Base-by-base conservation (phyloP, 805 yeast genomes). In the Wickerhamiella galacta region DNA sequence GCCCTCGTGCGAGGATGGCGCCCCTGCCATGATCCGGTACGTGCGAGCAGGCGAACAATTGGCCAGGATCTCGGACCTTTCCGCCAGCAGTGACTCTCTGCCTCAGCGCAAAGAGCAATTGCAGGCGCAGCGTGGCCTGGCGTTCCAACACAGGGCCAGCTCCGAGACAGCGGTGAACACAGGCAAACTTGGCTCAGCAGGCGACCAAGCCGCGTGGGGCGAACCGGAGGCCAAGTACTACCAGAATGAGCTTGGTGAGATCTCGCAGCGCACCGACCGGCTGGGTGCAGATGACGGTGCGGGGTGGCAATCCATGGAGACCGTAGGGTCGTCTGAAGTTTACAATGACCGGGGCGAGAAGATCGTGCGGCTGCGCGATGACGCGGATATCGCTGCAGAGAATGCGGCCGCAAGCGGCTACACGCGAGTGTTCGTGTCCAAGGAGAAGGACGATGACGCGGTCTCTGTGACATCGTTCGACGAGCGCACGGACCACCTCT, bases 271-370 rank as follows among this genome's bases (percentile, higher is more conserved):
- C n/a, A n/a, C n/a, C n/a, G 42, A 37, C 33, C 36, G 32, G 32
- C 33, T 35, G 7, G 34, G 27, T 14, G 66, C 59, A 12, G 68
- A 64, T 22, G 67, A 61, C 10, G n/a, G n/a, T n/a, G n/a, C n/a
- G n/a, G 75, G 65, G 19, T 90, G 98, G 98, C 74, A 77, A 47
- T 71, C 78, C 12, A 83, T 90, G 81, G 76, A 78, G 27, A 73
- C 87, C 0, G 74, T 81, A 19, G 72, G 93, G 3, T 70, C 75
- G 31, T 64, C 69, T 36, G 81, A 81, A 39, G 66, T 81, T 26
- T 87, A 81, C 50, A 80, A 87, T 47, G 79, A 81, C 17, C 70
- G 68, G 45, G 95, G 60, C 31, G 48, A 49, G 28, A 44, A 53
- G 9, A 39, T 57, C 6, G 56, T 57, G 15, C 48, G 47, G 34